Evolutionary conservation across 148 eudicot genomes (phyloP), one percentile per base, ranked within the genome.

Genomic region (Fagopyrum homotropicum): DNA sequence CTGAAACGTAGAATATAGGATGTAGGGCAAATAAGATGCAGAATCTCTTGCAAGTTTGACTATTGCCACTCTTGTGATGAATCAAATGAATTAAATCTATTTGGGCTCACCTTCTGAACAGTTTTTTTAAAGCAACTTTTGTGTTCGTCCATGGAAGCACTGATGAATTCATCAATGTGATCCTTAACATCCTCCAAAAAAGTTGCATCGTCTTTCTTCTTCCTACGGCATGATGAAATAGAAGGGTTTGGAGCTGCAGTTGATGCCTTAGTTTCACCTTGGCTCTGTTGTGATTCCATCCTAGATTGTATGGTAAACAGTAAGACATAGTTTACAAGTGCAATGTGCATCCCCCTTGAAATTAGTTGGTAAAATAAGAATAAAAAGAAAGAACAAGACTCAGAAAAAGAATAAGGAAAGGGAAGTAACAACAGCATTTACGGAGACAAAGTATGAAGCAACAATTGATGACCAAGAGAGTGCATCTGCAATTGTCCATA

Each of bases 61-160:
- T 54, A 14, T 8, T 12, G 2, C 0, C 15, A 51, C 4, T 51
- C 55, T 11, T 51, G 9, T 51, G 15, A 0, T 10, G 15, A 35
- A 35, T 35, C 40, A 35, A 35, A 35, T 35, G 40, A 35, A 35
- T 35, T 35, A 35, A 35, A 35, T 35, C 40, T 35, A 35, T 35
- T 35, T 35, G 1, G 64, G 30, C 72, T 60, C 68, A 91, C 97
- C 95, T 93, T 93, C 74, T 85, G 81, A 57, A 93, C 83, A 19
- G 97, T 91, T 79, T 93, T 93, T 72, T 86, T 85, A 51, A 91
- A 89, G 84, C 98, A 93, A 48, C 89, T 86, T 79, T 86, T 90
- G 83, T 93, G 98, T 79, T 93, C 98, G 63, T 91, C 98, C 91
- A 87, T 85, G 44, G 98, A 93, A 78, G 97, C 93, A 80, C 87